These are phyloP conservation scores for Zymoseptoria ardabiliae DNA, from an alignment of 2,329 filamentous ascomycete species.

Conservation along the genomic window DNA sequence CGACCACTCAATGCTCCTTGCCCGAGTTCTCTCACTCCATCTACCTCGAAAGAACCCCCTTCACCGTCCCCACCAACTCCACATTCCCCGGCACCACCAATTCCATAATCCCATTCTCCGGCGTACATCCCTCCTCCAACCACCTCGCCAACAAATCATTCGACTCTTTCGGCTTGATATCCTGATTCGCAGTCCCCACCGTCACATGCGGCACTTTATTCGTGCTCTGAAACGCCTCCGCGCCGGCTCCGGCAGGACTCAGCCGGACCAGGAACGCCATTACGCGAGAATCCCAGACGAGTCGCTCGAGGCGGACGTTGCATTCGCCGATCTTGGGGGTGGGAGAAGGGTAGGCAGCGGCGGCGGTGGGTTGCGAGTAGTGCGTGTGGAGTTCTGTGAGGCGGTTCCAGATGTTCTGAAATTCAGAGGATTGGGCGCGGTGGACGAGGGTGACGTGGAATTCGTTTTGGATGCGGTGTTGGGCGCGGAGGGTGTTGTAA, in stretches of 20 bases:
- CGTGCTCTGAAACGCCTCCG: conserved; percentile 54
- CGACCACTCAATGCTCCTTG: too few species aligned
- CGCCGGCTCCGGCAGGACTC: conserved; percentile 34
- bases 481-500: conserved; percentile 67
- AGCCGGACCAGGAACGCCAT: conserved; percentile 88
- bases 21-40: background rate
- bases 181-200: conserved; percentile 66
- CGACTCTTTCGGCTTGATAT: conserved; percentile 88
- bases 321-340: conserved; percentile 56
- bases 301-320: conserved; percentile 53
- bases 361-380: conserved; percentile 27
- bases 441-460: conserved; percentile 97
- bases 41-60: conserved; percentile 38
- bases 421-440: conserved; percentile 53
- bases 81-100: conserved; percentile 47
- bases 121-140: conserved; percentile 54
- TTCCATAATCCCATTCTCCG: conserved; percentile 48
- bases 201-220: conserved; percentile 85
- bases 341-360: conserved; percentile 31
- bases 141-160: conserved; percentile 74
- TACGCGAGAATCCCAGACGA: conserved; percentile 78
- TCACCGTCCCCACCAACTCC: conserved; percentile 49
- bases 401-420: conserved; percentile 66
- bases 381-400: conserved; percentile 55
- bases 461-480: conserved; percentile 66